Percentiles rank a stretch among this genome's conserved stretches.
phyloP scores from a whole-genome alignment of 2,329 filamentous ascomycete species.

The Amphichorda felina region DNA sequence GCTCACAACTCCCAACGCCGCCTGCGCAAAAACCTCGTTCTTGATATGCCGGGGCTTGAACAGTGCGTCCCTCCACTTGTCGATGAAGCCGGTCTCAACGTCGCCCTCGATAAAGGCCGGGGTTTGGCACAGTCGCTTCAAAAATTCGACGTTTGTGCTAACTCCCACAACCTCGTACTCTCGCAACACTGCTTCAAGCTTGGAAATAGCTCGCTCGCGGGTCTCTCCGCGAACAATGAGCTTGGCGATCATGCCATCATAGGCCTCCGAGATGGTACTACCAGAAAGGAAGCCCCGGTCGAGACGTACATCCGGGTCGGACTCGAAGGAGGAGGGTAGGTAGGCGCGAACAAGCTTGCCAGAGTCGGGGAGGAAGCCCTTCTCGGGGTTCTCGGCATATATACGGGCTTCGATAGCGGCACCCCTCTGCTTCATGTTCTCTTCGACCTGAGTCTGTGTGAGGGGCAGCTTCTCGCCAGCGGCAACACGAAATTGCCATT shows the following conservation, averaged over 20 bases:
- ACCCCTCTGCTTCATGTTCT: slow-evolving; percentile 60
- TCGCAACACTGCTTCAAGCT: slow-evolving; percentile 67
- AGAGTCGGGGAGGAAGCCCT: slow-evolving; percentile 88
- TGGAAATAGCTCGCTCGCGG: slow-evolving; percentile 70
- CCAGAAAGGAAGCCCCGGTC: slow-evolving; percentile 89
- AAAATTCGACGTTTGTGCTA: slow-evolving; percentile 91
- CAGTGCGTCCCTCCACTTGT: slow-evolving; percentile 71
- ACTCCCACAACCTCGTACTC: slow-evolving; percentile 89
- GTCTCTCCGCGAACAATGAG: slow-evolving; percentile 79
- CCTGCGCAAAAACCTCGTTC: slow-evolving; percentile 74
- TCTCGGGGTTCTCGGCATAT: slow-evolving; percentile 89
- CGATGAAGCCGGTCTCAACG: slow-evolving; percentile 93
- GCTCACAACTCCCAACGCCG: slow-evolving; percentile 63
- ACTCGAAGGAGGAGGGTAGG: slow-evolving; percentile 50
- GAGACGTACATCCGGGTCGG: slow-evolving; percentile 66
- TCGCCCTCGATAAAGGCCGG: slow-evolving; percentile 74
- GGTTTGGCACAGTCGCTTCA: slow-evolving; percentile 77
- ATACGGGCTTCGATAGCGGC: slow-evolving; percentile 93
- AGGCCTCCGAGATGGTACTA: slow-evolving; percentile 85
- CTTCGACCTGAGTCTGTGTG: slow-evolving; percentile 54
- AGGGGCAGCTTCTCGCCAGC: slow-evolving; percentile 45
- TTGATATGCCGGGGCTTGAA: slow-evolving; percentile 52
- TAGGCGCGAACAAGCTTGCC: slow-evolving; percentile 75
- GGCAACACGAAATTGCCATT: slow-evolving; percentile 83
- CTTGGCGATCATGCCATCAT: slow-evolving; percentile 98